Evolutionary conservation across 148 eudicot species (phyloP), one percentile per base, ranked within the genome.

Genomic region (Rhododendron ovatum): DNA sequence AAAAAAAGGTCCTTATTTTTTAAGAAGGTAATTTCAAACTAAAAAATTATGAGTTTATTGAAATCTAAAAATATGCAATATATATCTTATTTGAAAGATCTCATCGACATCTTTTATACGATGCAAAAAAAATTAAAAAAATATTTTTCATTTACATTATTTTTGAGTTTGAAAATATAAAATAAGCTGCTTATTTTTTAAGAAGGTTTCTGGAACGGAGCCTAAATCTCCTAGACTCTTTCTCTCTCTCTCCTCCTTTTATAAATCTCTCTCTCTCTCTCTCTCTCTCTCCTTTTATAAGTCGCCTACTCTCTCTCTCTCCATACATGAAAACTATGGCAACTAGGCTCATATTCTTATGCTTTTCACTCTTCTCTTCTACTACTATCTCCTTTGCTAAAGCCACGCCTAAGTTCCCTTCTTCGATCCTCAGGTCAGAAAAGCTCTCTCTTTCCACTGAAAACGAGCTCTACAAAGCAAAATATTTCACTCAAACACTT

Each of bases 401-500:
- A 82, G 3, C 86, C 10, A 4, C 35, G 12, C 93, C 88, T 0
- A 80, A 88, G 28, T 95, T 95, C 67, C 95, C 98, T 15, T 86
- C 91, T 55, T 87, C 92, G 30, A 28, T 90, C n/a, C 81, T 89
- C 3, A 77, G 89, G n/a, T 93, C 92, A 3, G 92, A 90, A 48
- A 86, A 90, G n/a, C 71, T 86, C 33, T 84, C 83, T 8, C 26
- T 83, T n/a, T 53, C 85, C 24, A 80, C 71, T 33, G 77, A 20
- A 84, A 88, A 20, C 20, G 10, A 81, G 51, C 91, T 80, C 28
- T 94, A 95, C 69, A 67, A 91, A 71, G 91, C 92, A 20, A 91
- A 86, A 83, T 95, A 89, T 87, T 95, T 86, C 91, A 93, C 98
- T 1, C 98, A 95, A 85, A 92, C 90, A 80, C 91, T 95, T 67